Evolutionary conservation across 2,329 filamentous ascomycete species (phyloP).

Genomic region (Penicillium sp.): DNA sequence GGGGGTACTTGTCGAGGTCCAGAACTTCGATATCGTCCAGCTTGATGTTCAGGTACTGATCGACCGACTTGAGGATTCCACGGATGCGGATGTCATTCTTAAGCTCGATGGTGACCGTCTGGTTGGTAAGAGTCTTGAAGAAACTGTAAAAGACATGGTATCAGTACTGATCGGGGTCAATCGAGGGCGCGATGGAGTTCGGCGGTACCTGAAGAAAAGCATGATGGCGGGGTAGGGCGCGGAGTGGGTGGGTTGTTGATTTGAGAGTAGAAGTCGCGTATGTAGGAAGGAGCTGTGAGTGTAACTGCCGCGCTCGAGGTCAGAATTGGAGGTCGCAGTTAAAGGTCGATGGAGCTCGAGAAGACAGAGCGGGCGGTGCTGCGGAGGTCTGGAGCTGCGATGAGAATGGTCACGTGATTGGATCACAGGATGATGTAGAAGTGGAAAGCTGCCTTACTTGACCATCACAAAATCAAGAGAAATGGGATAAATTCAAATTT

Average conservation of each 20-base stretch:
- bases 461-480: neutral
- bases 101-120: constrained; percentile 96
- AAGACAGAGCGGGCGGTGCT: neutral
- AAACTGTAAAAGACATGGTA: constrained; percentile 64
- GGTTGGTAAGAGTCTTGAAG: constrained; percentile 98
- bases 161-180: neutral
- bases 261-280: neutral
- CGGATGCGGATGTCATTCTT: constrained; percentile 99
- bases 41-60: constrained; percentile 99
- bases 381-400: constrained; percentile 9
- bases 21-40: constrained; percentile 92
- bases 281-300: neutral
- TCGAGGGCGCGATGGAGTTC: constrained; percentile 1
- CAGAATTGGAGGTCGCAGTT: neutral
- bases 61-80: constrained; percentile 93
- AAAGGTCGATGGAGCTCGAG: neutral
- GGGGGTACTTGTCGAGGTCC: constrained; percentile 92
- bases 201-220: constrained; percentile 60
- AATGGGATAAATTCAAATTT: neutral
- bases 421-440: neutral
- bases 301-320: neutral
- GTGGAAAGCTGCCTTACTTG: neutral
- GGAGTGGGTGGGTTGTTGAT: constrained; percentile 4
- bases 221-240: constrained; percentile 42
- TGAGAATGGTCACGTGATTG: constrained; percentile 13